A percentile compares a stretch with the other conserved stretches of the same genome.
Conservation (phyloP, 371 early-diverging fungal genomes). For the Chytridium lagenaria region DNA sequence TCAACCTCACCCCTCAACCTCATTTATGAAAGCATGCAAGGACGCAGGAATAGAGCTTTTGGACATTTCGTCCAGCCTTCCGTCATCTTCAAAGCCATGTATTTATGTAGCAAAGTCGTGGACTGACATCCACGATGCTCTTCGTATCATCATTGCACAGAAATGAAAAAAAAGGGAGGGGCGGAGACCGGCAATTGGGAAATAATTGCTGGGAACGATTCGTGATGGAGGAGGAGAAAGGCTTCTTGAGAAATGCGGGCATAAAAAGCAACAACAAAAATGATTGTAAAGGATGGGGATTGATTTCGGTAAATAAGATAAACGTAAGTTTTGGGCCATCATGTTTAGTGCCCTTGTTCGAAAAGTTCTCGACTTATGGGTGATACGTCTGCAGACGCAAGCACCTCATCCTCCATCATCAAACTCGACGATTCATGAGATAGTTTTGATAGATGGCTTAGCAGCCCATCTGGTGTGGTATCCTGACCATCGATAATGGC, state of each 20-base stretch:
- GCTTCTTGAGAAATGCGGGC: neutral
- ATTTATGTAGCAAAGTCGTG: neutral
- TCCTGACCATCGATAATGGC: neutral
- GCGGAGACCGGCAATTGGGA: neutral
- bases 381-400: constrained; percentile 8
- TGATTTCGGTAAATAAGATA: too few relatives aligned
- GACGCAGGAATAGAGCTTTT: neutral
- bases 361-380: too few relatives aligned
- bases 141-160: neutral
- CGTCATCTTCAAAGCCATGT: neutral
- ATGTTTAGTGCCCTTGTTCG: too few relatives aligned
- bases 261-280: too few relatives aligned
- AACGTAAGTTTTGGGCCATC: too few relatives aligned
- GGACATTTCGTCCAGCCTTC: neutral
- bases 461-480: too few relatives aligned
- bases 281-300: too few relatives aligned
- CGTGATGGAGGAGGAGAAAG: neutral
- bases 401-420: constrained; percentile 1
- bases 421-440: neutral
- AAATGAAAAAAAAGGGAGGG: neutral
- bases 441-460: neutral
- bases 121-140: neutral
- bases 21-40: neutral
- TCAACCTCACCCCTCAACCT: neutral
- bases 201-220: neutral